Evolutionary conservation across 2,329 filamentous ascomycete species (phyloP), one percentile per base, ranked within the genome.

Genomic region (Pseudopyricularia cyperi): DNA sequence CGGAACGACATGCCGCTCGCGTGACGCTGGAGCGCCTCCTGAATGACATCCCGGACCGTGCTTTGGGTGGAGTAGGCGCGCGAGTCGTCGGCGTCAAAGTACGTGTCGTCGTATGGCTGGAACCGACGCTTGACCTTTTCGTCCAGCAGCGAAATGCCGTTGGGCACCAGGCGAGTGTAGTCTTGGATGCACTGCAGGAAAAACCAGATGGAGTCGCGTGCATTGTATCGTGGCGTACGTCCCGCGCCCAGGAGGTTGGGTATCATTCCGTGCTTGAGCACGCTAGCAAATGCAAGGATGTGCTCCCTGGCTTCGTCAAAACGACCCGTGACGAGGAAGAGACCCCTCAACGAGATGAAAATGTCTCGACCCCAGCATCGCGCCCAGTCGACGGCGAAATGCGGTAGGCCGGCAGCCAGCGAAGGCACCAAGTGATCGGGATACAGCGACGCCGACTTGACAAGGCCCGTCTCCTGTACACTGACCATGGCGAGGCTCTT

Each of bases 221-320:
- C 90, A 66, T 98, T 98, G 72, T 97, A 98, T 26, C 93, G 79
- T 3, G 93, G 93, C 15, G 83, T 76, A 55, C 85, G 87, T 7
- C 93, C 90, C 54, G 87, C 88, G 57, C 89, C 85, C 14, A 98
- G 75, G 19, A 98, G 75, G 62, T 98, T 98, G 14, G 93, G 93
- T 53, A 98, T 90, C 89, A 97, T 95, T 50, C 93, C 93, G 61
- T 98, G 93, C 73, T 98, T 98, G 58, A 98, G 71, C 11, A 98
- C 90, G 64, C 89, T 95, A 2, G 87, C 90, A 68, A 98, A 98
- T 8, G 90, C 91, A 55, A 89, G 73, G 54, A 98, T 95, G 62
- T 98, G 94, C 65, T 97, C 89, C 62, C 82, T 90, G 7, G 93
- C 93, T 64, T 96, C 90, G 2, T 77, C 80, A 60, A 86, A 95